A percentile compares a stretch with the other conserved stretches of the same genome.
Conservation (phyloP, 2,329 filamentous ascomycete genomes). For the Colletotrichum godetiae region DNA sequence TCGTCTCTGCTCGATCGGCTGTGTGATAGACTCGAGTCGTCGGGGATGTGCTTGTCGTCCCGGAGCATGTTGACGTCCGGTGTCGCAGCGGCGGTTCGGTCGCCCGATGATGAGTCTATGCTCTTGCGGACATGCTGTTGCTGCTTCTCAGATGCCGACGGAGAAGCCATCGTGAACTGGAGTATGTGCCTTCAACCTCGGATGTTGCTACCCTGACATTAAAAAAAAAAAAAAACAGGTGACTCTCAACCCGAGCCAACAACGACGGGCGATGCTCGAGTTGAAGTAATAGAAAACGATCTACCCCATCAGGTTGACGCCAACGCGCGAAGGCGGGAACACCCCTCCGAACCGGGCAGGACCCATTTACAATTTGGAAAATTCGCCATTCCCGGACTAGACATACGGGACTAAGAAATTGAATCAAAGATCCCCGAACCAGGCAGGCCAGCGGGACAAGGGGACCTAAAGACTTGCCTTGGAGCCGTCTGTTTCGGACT, state of each 20-base stretch:
- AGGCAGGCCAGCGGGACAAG: not conserved
- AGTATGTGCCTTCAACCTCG: not conserved
- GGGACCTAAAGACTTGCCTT: not conserved
- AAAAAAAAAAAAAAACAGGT: not conserved
- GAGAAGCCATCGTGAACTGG: constrained; percentile 19
- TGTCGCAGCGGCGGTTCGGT: constrained; percentile 24
- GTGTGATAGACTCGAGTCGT: constrained; percentile 13
- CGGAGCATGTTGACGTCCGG: constrained; percentile 17
- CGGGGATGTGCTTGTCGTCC: constrained; percentile 3
- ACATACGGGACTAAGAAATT: not conserved
- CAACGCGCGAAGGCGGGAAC: constrained; percentile 16
- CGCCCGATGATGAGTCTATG: not conserved
- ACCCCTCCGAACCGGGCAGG: not conserved
- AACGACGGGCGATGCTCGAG: not conserved
- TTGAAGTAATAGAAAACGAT: constrained; percentile 14
- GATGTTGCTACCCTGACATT: not conserved
- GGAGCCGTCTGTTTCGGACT: constrained; percentile 1
- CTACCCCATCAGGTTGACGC: constrained; percentile 1
- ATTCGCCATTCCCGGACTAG: not conserved
- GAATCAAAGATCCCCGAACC: not conserved
- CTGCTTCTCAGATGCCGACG: constrained; percentile 6
- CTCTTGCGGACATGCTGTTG: not conserved
- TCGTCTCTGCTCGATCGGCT: not conserved
- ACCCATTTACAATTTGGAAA: not conserved
- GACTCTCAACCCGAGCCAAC: not conserved